Evolutionary conservation across 352 stramenopile genomes (phyloP).

Genomic region (Globisporangium cederbergense): DNA sequence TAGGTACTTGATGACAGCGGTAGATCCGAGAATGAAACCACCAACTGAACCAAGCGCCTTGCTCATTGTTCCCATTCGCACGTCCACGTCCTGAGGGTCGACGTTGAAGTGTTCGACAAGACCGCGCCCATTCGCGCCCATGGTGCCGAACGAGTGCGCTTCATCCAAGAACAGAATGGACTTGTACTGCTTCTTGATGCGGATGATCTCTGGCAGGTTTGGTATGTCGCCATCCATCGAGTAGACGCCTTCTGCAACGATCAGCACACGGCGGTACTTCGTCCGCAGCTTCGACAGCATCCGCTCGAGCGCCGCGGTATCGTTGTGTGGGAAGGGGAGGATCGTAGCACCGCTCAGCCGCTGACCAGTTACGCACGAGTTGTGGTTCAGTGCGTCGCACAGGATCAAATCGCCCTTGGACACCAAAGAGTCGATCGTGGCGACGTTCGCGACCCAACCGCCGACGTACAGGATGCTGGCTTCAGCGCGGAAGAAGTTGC

Average conservation of each 20-base stretch:
- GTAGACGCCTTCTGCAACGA: constrained; percentile 66
- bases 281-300: constrained; percentile 67
- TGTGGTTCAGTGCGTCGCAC: constrained; percentile 76
- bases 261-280: constrained; percentile 73
- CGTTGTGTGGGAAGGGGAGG: constrained; percentile 76
- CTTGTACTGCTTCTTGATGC: constrained; percentile 72
- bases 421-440: constrained; percentile 71
- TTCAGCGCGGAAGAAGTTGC: constrained; percentile 59
- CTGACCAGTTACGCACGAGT: constrained; percentile 76
- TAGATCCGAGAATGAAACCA: constrained; percentile 57
- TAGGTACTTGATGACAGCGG: constrained; percentile 52
- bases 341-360: constrained; percentile 76
- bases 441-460: constrained; percentile 77
- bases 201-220: constrained; percentile 45
- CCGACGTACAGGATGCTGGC: constrained; percentile 62
- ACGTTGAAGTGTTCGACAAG: constrained; percentile 53
- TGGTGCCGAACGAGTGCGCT: constrained; percentile 65
- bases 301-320: constrained; percentile 64
- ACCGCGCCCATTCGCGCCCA: constrained; percentile 48
- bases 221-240: constrained; percentile 73
- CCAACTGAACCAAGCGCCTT: constrained; percentile 66
- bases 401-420: constrained; percentile 73
- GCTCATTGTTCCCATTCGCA: constrained; percentile 74
- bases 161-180: constrained; percentile 57
- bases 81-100: constrained; percentile 44